Base-by-base conservation (phyloP, 2,329 filamentous ascomycete species). In the Curvularia sp. region DNA sequence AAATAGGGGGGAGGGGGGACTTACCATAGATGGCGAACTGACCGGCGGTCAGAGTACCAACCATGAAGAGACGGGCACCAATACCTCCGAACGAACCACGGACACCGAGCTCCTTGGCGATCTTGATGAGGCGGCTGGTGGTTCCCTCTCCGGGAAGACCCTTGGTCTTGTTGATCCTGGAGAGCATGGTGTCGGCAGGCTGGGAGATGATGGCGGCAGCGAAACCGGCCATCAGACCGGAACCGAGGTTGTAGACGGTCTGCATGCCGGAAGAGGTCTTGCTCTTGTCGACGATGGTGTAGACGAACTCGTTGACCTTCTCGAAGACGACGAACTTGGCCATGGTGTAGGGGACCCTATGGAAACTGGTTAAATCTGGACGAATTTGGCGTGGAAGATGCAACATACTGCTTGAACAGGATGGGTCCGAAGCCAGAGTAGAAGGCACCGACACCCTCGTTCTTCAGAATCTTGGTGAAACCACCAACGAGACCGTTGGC, bases 151-250 rank as follows among this genome's bases (percentile, higher is more conserved):
- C 92, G 68, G 92, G 91, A 61, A 88, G 84, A 82, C 91, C 92
- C 85, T 92, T 88, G 82, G 90, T 92, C 90, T 95, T 95, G 90
- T 96, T 96, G 86, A 96, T 95, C 88, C 94, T 95, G 83, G 87
- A 90, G 66, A 96, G 88, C 92, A 96, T 96, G 77, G 92, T 96
- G 80, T 96, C 92, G 78, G 92, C 92, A 71, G 92, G 92, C 84
- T 96, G 92, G 64, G 92, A 96, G 78, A 96, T 86, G 72, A 94
- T 78, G 77, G 92, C 92, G 72, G 92, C 92, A 73, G 91, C 92
- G 83, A 96, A 92, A 85, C 93, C 86, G 55, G 93, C 93, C 58
- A 93, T 86, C 69, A 96, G 83, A 83, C 93, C 93, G 68, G 91
- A 93, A 41, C 90, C 87, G 72, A 96, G 85, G 87, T 96, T 95